Conservation (phyloP, 208 protist species). For the Acanthamoeba rhysodes region DNA sequence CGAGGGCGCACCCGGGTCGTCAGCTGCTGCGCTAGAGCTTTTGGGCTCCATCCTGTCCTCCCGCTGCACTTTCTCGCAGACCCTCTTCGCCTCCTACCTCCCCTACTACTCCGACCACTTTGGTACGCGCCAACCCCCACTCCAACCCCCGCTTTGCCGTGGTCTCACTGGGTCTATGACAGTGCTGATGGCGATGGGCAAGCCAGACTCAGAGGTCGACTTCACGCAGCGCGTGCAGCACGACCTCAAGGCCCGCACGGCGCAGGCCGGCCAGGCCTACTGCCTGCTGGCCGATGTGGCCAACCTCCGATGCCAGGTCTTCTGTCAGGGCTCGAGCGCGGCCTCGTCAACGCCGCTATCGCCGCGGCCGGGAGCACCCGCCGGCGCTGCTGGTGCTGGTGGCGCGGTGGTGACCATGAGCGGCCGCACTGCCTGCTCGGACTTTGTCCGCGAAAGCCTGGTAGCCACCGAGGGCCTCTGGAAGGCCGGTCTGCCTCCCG, state of each 20-base stretch:
- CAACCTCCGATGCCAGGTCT: constrained; percentile 7
- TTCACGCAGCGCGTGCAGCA: constrained; percentile 31
- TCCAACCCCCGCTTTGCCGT: not conserved
- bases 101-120: constrained; percentile 50
- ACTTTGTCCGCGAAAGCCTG: constrained; percentile 20
- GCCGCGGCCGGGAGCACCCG: not conserved
- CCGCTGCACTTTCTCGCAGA: not conserved
- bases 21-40: not conserved
- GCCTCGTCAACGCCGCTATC: not conserved
- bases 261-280: constrained; percentile 27
- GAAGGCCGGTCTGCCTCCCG: not conserved
- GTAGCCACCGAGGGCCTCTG: constrained; percentile 16
- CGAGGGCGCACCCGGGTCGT: not conserved
- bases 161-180: not conserved
- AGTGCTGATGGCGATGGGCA: constrained; percentile 36
- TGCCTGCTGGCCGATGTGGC: constrained; percentile 38
- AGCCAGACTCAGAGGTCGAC: constrained; percentile 2
- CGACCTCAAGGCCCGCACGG: constrained; percentile 18
- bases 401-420: not conserved
- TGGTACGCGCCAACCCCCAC: not conserved
- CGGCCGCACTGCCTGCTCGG: constrained; percentile 5
- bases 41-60: not conserved
- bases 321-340: not conserved
- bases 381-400: not conserved
- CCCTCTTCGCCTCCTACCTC: not conserved